Percentiles rank a stretch among this genome's conserved stretches.
These are phyloP conservation scores for Gnomoniopsis sp. DNA, from an alignment of 2,329 filamentous ascomycete species.

Conservation along the genomic window DNA sequence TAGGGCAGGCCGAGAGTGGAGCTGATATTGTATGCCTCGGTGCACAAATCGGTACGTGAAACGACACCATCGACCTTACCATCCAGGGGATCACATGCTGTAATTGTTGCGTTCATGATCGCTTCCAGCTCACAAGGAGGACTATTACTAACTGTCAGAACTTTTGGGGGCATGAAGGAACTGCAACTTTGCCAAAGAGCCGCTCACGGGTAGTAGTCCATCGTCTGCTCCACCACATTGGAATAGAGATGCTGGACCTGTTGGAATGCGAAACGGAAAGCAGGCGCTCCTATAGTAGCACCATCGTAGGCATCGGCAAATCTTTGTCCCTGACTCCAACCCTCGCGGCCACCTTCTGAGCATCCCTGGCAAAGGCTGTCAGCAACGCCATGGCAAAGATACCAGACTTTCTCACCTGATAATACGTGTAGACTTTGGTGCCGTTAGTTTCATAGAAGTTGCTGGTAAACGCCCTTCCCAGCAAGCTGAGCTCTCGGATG, in stretches of 20 bases:
- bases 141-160: neutral
- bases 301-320: constrained; percentile 41
- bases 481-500: constrained; percentile 47
- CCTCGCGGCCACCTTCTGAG: constrained; percentile 46
- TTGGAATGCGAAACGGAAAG: constrained; percentile 40
- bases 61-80: constrained; percentile 16
- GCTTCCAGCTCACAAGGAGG: constrained; percentile 28
- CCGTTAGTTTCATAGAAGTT: constrained; percentile 34
- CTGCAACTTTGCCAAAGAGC: neutral
- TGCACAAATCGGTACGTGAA: constrained; percentile 29
- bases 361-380: constrained; percentile 31
- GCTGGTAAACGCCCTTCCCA: constrained; percentile 41
- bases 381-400: neutral
- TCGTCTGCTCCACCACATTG: constrained; percentile 34
- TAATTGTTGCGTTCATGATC: constrained; percentile 15
- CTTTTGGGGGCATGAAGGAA: neutral
- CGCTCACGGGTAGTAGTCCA: constrained; percentile 37
- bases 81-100: constrained; percentile 9
- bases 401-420: constrained; percentile 31
- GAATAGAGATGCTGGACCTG: constrained; percentile 23
- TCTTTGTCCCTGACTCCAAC: constrained; percentile 40
- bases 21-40: constrained; percentile 40
- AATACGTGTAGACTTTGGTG: constrained; percentile 47
- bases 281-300: constrained; percentile 41
- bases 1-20: constrained; percentile 41